These are phyloP conservation scores for Schizophyllum amplum DNA, from an alignment of 1,284 basidiomycete genomes.

Conservation along the genomic window DNA sequence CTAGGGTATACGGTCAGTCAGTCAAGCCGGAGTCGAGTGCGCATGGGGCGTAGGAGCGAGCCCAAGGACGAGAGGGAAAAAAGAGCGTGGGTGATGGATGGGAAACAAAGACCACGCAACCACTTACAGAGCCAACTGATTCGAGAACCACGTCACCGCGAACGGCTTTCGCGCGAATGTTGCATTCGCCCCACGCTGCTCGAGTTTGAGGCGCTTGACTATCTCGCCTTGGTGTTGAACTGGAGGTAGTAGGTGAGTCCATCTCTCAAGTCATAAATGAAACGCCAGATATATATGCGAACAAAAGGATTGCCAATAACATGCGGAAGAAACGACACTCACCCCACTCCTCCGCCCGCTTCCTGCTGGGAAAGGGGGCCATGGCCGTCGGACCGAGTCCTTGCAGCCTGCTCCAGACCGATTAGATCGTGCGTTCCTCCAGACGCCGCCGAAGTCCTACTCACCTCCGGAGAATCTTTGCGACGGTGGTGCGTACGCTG, in stretches of 20 bases:
- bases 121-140: conserved; percentile 52
- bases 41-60: no score
- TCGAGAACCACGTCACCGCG: conserved; percentile 63
- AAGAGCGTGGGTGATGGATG: neutral
- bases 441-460: conserved; percentile 16
- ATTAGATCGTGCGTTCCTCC: conserved; percentile 9
- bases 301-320: no score
- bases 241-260: conserved; percentile 24
- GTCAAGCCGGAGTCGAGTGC: no score
- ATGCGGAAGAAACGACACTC: no score
- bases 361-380: conserved; percentile 47
- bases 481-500: conserved; percentile 62
- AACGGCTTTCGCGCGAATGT: conserved; percentile 33
- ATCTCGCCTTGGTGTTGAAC: conserved; percentile 59
- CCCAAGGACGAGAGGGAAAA: no score
- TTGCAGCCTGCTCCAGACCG: conserved; percentile 29
- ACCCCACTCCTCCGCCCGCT: conserved; percentile 72
- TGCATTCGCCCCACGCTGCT: conserved; percentile 1
- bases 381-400: conserved; percentile 29
- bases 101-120: conserved; percentile 2
- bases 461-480: conserved; percentile 58
- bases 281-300: no score
- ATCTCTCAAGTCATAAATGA: neutral
- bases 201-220: conserved; percentile 39
- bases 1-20: no score